A percentile compares a stretch with the other conserved stretches of the same genome.
These are phyloP conservation scores for Begonia loranthoides DNA, from an alignment of 306 rosid genomes.

Conservation along the genomic window DNA sequence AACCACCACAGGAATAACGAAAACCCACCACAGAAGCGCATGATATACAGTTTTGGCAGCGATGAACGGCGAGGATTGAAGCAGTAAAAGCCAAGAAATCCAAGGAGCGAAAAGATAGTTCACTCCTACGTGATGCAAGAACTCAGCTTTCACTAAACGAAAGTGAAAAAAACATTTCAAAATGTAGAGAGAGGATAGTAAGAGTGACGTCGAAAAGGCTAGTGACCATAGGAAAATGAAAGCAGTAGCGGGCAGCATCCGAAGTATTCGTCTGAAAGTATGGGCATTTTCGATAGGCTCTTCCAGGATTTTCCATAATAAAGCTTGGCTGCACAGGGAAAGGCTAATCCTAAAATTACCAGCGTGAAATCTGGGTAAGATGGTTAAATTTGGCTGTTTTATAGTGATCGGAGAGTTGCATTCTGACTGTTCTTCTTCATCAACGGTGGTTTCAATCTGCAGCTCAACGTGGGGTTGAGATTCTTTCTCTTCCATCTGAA, in stretches of 20 bases:
- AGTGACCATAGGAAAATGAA: slow-evolving; percentile 17
- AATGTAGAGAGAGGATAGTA: slow-evolving; percentile 13
- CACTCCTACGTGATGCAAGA: slow-evolving; percentile 17
- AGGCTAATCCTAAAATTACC: slow-evolving; percentile 26
- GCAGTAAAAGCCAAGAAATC: slow-evolving; percentile 25
- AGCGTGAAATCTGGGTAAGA: slow-evolving; percentile 16
- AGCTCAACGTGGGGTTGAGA: slow-evolving; percentile 1
- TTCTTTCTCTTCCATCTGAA: neutral
- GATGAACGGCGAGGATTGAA: slow-evolving; percentile 23
- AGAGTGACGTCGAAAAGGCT: slow-evolving; percentile 6
- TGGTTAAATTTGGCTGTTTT: slow-evolving; percentile 1
- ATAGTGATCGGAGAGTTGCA: neutral
- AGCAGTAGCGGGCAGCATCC: slow-evolving; percentile 12
- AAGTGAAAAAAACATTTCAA: slow-evolving; percentile 16
- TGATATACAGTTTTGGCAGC: slow-evolving; percentile 4
- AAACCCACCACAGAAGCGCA: slow-evolving; percentile 12
- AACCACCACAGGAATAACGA: slow-evolving; percentile 8
- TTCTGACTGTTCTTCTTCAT: neutral
- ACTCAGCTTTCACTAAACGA: slow-evolving; percentile 15
- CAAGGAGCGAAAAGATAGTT: slow-evolving; percentile 22
- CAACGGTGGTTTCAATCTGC: neutral
- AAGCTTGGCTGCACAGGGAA: slow-evolving; percentile 21
- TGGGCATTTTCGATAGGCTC: slow-evolving; percentile 17
- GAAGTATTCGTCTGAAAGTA: slow-evolving; percentile 6
- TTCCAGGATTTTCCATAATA: slow-evolving; percentile 20